Evolutionary conservation across 1,284 basidiomycete genomes (phyloP).

Genomic region (Sanghuangporus baumii): DNA sequence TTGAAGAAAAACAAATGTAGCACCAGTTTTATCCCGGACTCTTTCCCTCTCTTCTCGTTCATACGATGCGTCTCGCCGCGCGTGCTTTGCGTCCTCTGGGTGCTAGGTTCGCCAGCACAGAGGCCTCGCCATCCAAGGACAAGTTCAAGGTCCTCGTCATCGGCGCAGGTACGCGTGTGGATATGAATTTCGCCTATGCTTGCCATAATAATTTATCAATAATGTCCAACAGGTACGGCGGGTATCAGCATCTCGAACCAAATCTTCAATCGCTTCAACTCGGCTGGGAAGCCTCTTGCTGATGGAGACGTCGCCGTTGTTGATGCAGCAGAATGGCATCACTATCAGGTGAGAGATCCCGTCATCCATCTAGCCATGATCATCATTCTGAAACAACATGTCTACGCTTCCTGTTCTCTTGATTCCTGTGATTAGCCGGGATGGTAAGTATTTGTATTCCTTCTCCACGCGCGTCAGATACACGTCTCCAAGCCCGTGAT

Average conservation of each 20-base stretch:
- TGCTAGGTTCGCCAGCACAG: conserved; percentile 35
- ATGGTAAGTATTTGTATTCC: conserved; percentile 45
- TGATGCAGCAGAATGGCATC: conserved; percentile 71
- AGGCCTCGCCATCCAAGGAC: conserved; percentile 30
- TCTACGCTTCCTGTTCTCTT: neutral
- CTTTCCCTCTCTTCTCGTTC: neutral
- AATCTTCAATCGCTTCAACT: conserved; percentile 73
- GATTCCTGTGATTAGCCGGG: conserved; percentile 50
- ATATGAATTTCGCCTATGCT: neutral
- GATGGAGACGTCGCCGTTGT: conserved; percentile 80
- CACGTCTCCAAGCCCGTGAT: neutral
- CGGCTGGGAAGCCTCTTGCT: conserved; percentile 60
- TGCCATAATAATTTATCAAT: neutral
- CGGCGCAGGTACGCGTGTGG: conserved; percentile 49
- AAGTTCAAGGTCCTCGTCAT: conserved; percentile 61
- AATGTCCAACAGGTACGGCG: conserved; percentile 52
- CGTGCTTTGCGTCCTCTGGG: conserved; percentile 7
- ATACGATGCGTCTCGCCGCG: conserved; percentile 1
- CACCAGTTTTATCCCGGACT: neutral
- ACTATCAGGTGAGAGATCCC: conserved; percentile 59
- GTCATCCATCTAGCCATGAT: neutral
- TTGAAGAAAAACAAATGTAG: neutral
- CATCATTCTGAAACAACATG: neutral
- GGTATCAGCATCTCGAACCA: conserved; percentile 80
- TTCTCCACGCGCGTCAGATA: conserved; percentile 4